These are phyloP conservation scores for Mercurialis annua DNA, from an alignment of 345 rosid genomes.

Conservation along the genomic window DNA sequence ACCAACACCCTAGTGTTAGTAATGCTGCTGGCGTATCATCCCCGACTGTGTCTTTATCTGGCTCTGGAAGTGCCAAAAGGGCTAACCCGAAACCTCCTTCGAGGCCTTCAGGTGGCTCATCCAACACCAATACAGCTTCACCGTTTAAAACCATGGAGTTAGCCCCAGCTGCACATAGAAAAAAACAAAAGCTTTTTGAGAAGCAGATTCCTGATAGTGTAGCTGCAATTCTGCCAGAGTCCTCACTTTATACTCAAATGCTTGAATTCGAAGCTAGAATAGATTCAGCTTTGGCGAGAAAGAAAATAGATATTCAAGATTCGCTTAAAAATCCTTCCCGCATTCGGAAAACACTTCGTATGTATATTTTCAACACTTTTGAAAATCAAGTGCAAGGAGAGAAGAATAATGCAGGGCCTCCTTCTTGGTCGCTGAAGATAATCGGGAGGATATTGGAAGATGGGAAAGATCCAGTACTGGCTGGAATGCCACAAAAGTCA, in stretches of 20 bases:
- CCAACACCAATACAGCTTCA: constrained; percentile 27
- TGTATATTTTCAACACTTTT: constrained; percentile 51
- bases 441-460: constrained; percentile 57
- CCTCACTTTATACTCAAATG: constrained; percentile 47
- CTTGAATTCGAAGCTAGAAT: constrained; percentile 53
- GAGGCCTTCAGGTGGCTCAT: constrained; percentile 37
- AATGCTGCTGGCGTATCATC: constrained; percentile 29
- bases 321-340: constrained; percentile 43
- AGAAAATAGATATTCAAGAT: constrained; percentile 48
- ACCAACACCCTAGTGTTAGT: constrained; percentile 29
- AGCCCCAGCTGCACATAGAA: constrained; percentile 43
- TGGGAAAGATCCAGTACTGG: constrained; percentile 49
- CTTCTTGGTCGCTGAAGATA: constrained; percentile 59
- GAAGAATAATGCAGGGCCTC: constrained; percentile 28
- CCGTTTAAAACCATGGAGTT: constrained; percentile 57
- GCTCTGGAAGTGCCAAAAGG: constrained; percentile 39
- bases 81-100: constrained; percentile 48
- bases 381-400: constrained; percentile 38
- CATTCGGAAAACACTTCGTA: constrained; percentile 43
- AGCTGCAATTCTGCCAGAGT: constrained; percentile 46
- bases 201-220: constrained; percentile 50
- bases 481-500: constrained; percentile 34
- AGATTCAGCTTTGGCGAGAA: constrained; percentile 48
- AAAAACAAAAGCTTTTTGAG: constrained; percentile 46
- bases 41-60: constrained; percentile 38